Percentiles rank a stretch among this genome's conserved stretches.
These are phyloP conservation scores for Malus hybrid DNA, from an alignment of 331 rosid species.

Conservation along the genomic window DNA sequence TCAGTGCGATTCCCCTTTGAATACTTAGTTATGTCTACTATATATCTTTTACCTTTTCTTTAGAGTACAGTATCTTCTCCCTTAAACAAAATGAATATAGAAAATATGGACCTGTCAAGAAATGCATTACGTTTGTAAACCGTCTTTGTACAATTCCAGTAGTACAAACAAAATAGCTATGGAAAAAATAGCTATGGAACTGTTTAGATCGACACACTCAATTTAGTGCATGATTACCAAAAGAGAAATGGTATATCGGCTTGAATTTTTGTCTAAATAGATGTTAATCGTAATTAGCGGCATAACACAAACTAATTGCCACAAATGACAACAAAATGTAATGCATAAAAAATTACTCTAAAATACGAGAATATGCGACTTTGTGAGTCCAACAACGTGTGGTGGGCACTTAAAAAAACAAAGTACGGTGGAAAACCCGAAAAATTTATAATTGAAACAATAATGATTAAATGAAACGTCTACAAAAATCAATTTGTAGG, in stretches of 20 bases:
- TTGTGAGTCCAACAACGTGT: background rate
- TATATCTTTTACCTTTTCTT: too few species aligned
- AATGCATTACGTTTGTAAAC: too few species aligned
- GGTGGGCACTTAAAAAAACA: background rate
- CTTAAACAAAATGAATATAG: too few species aligned
- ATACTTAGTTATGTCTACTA: too few species aligned
- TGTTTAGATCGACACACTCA: too few species aligned
- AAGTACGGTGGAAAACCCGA: background rate
- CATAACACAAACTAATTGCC: background rate
- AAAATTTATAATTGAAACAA: background rate
- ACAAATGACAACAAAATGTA: background rate
- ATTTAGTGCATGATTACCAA: background rate
- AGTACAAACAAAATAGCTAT: too few species aligned
- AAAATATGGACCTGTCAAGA: too few species aligned
- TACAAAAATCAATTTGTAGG: background rate
- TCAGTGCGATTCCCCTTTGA: too few species aligned
- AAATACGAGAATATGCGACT: background rate
- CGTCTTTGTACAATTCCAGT: background rate
- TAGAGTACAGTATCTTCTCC: too few species aligned
- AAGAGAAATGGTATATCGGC: background rate
- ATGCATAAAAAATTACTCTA: background rate
- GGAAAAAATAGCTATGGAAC: too few species aligned
- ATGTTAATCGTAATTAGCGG: background rate
- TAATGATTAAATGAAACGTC: background rate
- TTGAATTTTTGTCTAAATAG: background rate